Percentiles rank a stretch among this genome's conserved stretches.
phyloP scores from a whole-genome alignment of 352 stramenopile genomes.

The Globisporangium solare region DNA sequence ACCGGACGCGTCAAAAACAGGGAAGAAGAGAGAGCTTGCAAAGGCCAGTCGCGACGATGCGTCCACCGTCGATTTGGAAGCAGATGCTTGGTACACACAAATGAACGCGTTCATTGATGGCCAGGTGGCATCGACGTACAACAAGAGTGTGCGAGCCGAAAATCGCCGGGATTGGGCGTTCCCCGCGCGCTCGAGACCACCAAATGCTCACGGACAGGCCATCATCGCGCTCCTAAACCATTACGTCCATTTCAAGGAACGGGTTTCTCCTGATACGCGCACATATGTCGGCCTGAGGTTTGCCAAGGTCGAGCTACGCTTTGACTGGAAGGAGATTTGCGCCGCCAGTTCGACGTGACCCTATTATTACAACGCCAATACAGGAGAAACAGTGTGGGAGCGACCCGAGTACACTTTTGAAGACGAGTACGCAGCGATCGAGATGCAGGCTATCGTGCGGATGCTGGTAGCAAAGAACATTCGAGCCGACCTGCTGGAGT shows the following conservation, averaged over 20 bases:
- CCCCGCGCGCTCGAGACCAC: conserved; percentile 38
- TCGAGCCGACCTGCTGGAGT: conserved; percentile 19
- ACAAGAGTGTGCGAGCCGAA: conserved; percentile 45
- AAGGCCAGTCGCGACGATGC: neutral
- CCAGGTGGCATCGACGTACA: conserved; percentile 32
- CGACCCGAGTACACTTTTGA: conserved; percentile 62
- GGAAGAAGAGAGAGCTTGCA: neutral
- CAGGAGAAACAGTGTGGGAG: conserved; percentile 45
- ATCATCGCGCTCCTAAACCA: conserved; percentile 42
- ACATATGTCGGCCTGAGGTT: conserved; percentile 28
- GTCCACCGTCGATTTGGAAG: neutral
- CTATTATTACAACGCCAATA: conserved; percentile 52
- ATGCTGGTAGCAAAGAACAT: conserved; percentile 36
- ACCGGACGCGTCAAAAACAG: neutral
- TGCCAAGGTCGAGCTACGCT: conserved; percentile 52
- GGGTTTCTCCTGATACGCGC: conserved; percentile 15
- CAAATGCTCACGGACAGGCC: conserved; percentile 42
- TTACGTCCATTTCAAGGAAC: conserved; percentile 23
- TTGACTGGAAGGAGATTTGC: conserved; percentile 55
- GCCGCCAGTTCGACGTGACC: conserved; percentile 5
- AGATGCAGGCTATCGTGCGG: conserved; percentile 56
- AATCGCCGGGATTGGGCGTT: conserved; percentile 50
- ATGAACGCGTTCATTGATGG: conserved; percentile 11
- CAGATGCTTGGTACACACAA: conserved; percentile 10
- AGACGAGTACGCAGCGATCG: conserved; percentile 56